Evolutionary conservation across 768 basidiomycete species (phyloP), one percentile per base, ranked within the genome.

Genomic region (Phaeotremella skinneri): DNA sequence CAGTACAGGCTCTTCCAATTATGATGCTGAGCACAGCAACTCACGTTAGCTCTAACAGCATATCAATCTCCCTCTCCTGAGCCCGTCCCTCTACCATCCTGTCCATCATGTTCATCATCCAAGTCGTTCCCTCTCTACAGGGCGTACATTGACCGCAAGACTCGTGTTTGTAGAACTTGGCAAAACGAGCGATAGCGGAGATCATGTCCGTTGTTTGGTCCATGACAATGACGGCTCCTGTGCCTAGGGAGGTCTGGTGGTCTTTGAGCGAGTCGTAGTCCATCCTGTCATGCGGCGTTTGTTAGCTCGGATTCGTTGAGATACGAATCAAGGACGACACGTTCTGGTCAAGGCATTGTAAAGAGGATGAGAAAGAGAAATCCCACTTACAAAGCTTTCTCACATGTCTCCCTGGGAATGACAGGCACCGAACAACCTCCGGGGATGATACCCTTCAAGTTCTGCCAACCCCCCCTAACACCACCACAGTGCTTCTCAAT

Each of bases 21-120:
- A 7, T 21, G 26, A 14, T 45, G 42, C 32, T 52, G 48, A 45
- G 4, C 25, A 11, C 23, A 16, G 49, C n/a, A 23, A 67, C 66
- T 20, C 21, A 81, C 51, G 92, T 97, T 43, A 97, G 78, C 78
- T 98, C 94, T 27, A 93, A 84, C 13, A 99, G 82, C 94, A 97
- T 97, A 78, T 98, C 94, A 58, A 99, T 97, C 80, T 99, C 94
- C 58, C 94, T 86, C 64, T 83, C 82, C 71, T 93, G 90, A 0
- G 87, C 90, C 11, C 93, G 84, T 2, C 94, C 94, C 72, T 90
- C 88, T 17, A 89, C 90, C 82, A 99, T 85, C 48, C 94, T 87
- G 76, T 91, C 84, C 94, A 99, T 99, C 91, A 98, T 97, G 79
- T 97, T 94, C 85, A 88, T 90, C 89, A 99, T 91, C 94, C 94